Percentiles rank a stretch among this genome's conserved stretches.
phyloP scores from a whole-genome alignment of 169 alveolate genomes.

The Cryptosporidium meleagridis region DNA sequence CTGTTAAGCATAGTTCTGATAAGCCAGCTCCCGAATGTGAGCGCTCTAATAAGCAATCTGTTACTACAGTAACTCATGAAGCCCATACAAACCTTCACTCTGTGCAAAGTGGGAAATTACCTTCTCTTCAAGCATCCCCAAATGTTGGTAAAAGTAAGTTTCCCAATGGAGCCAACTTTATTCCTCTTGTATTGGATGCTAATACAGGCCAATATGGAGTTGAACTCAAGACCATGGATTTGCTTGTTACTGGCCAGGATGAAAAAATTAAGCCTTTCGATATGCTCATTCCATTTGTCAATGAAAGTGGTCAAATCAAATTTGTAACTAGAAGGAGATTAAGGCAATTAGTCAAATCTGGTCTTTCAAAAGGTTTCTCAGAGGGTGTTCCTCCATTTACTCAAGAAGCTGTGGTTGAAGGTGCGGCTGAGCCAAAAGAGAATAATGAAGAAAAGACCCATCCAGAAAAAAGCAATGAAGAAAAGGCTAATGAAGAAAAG shows the following conservation, averaged over 20 bases:
- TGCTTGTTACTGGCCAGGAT: constrained; percentile 26
- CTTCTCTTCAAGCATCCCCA: constrained; percentile 12
- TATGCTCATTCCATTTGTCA: constrained; percentile 64
- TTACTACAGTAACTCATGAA: constrained; percentile 8
- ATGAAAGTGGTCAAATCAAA: constrained; percentile 45
- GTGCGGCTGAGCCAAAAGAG: background rate
- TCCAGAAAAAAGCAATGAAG: background rate
- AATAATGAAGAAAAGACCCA: background rate
- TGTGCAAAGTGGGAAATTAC: constrained; percentile 10
- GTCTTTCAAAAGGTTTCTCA: constrained; percentile 44
- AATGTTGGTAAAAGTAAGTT: constrained; percentile 15
- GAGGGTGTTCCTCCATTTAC: background rate
- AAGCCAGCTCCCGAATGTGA: constrained; percentile 39
- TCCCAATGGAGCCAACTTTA: constrained; percentile 64
- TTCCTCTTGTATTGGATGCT: constrained; percentile 65
- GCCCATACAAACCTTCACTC: constrained; percentile 9
- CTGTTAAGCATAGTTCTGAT: constrained; percentile 35
- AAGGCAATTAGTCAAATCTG: constrained; percentile 60
- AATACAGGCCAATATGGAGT: constrained; percentile 71
- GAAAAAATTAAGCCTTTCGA: constrained; percentile 69
- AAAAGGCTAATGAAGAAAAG: background rate
- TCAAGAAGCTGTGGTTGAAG: background rate
- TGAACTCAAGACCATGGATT: constrained; percentile 55
- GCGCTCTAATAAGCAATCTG: background rate
- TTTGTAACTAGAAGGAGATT: constrained; percentile 66